Base-by-base conservation (phyloP, 768 basidiomycete species). In the Collybia sordida region DNA sequence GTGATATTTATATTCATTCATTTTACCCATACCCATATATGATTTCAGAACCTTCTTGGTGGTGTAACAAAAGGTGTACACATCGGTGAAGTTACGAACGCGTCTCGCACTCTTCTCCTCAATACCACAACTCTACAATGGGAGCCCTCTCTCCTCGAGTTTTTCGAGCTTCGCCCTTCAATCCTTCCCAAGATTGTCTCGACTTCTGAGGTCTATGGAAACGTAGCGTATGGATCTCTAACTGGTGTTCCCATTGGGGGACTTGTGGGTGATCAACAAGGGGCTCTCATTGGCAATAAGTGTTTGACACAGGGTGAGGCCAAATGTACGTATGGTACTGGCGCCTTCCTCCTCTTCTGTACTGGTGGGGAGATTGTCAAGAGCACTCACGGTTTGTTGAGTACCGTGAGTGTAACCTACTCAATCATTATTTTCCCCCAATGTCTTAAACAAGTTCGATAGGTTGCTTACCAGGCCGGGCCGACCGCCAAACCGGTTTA, bases 271-370 rank as follows among this genome's bases (percentile, higher is more conserved):
- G 97, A 99, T 64, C 97, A 99, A 71, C 97, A 99, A 66, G 97
- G 90, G 4, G 96, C 96, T 19, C 73, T 99, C 19, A 83, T 98
- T 44, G 97, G 96, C 0, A 98, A 99, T 74, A 98, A 97, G 67
- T 98, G 97, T 63, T 67, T 99, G 47, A 74, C 63, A n/a, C 77
- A 81, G 56, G 96, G 96, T 15, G 90, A 98, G 65, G 96, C 95
- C 2, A 99, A 99, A 71, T 97, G 94, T 69, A 99, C 97, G 3
- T 99, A 96, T 59, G 96, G 96, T 21, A 98, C 96, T 1, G 96
- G 97, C 24, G 93, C 93, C 31, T 99, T 99, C 76, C 74, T 98
- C 56, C 72, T 99, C 23, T 98, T 97, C 78, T 91, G 90, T 71
- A 98, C 97, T 1, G 97, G 96, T 2, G 73, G 72, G 18, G 87